Conservation (phyloP, 1,284 basidiomycete species). For the Cutaneotrichosporon cyanovorans region DNA sequence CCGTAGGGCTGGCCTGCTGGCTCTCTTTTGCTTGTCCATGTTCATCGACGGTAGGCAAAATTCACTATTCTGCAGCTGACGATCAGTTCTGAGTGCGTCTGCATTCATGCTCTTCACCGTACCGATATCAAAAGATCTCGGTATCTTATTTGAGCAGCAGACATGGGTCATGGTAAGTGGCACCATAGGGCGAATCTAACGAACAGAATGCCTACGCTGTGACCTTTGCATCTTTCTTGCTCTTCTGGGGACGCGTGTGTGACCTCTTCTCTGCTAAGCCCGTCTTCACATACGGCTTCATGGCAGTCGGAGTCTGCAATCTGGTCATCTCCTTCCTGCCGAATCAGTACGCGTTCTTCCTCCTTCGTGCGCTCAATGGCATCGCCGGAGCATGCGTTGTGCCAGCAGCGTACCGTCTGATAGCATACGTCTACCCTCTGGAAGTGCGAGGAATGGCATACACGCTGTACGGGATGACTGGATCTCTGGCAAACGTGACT, state of each 20-base stretch:
- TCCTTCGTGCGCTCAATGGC: slow-evolving; percentile 33
- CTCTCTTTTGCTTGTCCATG: slow-evolving; percentile 3
- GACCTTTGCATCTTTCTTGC: slow-evolving; percentile 28
- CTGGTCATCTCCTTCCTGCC: slow-evolving; percentile 34
- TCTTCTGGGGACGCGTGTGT: slow-evolving; percentile 30
- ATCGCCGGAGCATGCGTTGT: slow-evolving; percentile 29
- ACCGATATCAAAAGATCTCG: slow-evolving; percentile 20
- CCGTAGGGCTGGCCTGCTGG: no score
- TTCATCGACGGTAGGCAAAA: slow-evolving; percentile 3
- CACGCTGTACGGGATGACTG: slow-evolving; percentile 32
- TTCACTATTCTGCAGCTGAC: background rate
- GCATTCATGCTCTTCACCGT: slow-evolving; percentile 22
- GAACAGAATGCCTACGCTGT: slow-evolving; percentile 27
- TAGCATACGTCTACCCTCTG: slow-evolving; percentile 22
- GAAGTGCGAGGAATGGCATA: slow-evolving; percentile 26
- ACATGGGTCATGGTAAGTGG: slow-evolving; percentile 31
- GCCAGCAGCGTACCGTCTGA: slow-evolving; percentile 32
- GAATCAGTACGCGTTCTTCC: slow-evolving; percentile 33
- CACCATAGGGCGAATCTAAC: slow-evolving; percentile 11
- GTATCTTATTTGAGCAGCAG: slow-evolving; percentile 20
- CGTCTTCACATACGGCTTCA: slow-evolving; percentile 25
- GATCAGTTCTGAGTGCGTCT: slow-evolving; percentile 2
- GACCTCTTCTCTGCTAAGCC: slow-evolving; percentile 30
- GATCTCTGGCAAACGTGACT: slow-evolving; percentile 25
- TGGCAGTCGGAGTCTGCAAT: slow-evolving; percentile 26